A percentile compares a stretch with the other conserved stretches of the same genome.
Conservation (phyloP, 2,329 filamentous ascomycete genomes). For the Xylariales sp. region DNA sequence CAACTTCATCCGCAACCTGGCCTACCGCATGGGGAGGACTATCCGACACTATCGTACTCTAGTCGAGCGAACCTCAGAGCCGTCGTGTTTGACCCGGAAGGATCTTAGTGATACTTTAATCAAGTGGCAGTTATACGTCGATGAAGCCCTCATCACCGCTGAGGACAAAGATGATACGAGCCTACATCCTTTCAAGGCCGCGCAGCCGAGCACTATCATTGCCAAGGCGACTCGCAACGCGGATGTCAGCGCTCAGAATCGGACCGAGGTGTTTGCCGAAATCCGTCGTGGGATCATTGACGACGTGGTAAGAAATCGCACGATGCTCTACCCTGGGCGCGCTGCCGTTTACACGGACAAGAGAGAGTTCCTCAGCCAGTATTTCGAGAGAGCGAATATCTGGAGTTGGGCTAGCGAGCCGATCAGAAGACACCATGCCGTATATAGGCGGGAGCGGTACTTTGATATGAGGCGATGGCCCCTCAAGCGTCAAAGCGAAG, state of each 20-base stretch:
- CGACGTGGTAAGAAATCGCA: conserved; percentile 38
- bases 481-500: conserved; percentile 30
- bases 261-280: conserved; percentile 18
- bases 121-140: not conserved
- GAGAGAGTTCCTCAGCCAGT: conserved; percentile 13
- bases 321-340: conserved; percentile 36
- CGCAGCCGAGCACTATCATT: not conserved
- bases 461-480: conserved; percentile 48
- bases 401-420: conserved; percentile 26
- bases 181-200: not conserved
- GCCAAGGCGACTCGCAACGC: conserved; percentile 16
- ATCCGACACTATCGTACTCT: conserved; percentile 20
- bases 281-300: conserved; percentile 36
- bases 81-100: not conserved
- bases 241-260: conserved; percentile 11
- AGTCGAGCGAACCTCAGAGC: conserved; percentile 13
- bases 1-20: conserved; percentile 29
- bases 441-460: conserved; percentile 28
- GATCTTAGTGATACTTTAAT: not conserved
- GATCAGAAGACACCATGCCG: conserved; percentile 25
- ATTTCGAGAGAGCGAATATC: conserved; percentile 20
- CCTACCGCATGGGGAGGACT: conserved; percentile 35
- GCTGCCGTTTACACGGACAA: conserved; percentile 18
- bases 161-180: not conserved
- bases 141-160: not conserved